These are phyloP conservation scores for Microcos paniculata DNA, from an alignment of 345 rosid species.

Conservation along the genomic window DNA sequence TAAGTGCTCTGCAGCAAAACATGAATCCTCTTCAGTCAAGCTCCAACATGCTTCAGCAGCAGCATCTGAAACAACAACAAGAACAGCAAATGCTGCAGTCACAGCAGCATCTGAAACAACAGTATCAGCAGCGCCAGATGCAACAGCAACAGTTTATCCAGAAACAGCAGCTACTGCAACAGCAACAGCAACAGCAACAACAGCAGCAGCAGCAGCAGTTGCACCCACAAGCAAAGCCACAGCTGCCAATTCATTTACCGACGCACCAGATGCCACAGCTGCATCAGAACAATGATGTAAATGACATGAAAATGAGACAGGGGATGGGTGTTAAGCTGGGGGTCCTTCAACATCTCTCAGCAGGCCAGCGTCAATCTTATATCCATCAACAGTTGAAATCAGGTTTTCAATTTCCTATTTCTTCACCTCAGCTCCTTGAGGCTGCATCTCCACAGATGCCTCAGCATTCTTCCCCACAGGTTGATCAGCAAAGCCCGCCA, in stretches of 20 bases:
- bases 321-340: slow-evolving; percentile 67
- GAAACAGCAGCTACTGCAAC: slow-evolving; percentile 48
- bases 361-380: slow-evolving; percentile 62
- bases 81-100: slow-evolving; percentile 59
- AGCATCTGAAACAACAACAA: slow-evolving; percentile 69
- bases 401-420: slow-evolving; percentile 61
- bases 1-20: slow-evolving; percentile 59
- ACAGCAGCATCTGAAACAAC: slow-evolving; percentile 63
- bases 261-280: slow-evolving; percentile 59
- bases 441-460: slow-evolving; percentile 77
- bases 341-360: slow-evolving; percentile 64
- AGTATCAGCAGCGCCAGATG: slow-evolving; percentile 50
- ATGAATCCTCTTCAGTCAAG: slow-evolving; percentile 58
- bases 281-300: slow-evolving; percentile 72
- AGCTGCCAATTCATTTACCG: slow-evolving; percentile 60
- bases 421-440: slow-evolving; percentile 78
- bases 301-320: slow-evolving; percentile 65
- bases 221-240: slow-evolving; percentile 73
- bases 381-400: slow-evolving; percentile 69
- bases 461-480: slow-evolving; percentile 87
- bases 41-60: slow-evolving; percentile 72
- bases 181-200: slow-evolving; percentile 39
- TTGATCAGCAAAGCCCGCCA: slow-evolving; percentile 75
- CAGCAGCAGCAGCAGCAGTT: slow-evolving; percentile 44
- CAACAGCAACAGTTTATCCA: slow-evolving; percentile 36